Evolutionary conservation across 306 rosid genomes (phyloP).

Genomic region (Sophora flavescens): DNA sequence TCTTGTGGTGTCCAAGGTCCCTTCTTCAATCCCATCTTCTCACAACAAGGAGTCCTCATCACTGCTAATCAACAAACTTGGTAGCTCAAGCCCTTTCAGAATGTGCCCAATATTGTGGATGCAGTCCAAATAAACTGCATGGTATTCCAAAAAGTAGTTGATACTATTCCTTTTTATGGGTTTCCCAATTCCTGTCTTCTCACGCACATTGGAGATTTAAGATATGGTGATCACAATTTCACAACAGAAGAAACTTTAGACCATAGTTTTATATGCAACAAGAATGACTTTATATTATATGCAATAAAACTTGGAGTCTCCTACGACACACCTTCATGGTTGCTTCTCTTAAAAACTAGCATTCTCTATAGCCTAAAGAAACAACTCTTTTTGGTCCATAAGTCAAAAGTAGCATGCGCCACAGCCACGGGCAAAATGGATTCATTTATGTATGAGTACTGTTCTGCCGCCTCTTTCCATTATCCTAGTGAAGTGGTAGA

Average conservation of each 20-base stretch:
- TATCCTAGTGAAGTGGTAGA: background rate
- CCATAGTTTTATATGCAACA: slow-evolving; percentile 17
- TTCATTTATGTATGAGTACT: slow-evolving; percentile 14
- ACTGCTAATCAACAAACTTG: slow-evolving; percentile 13
- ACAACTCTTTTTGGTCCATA: slow-evolving; percentile 22
- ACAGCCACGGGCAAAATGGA: slow-evolving; percentile 1
- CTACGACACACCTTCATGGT: slow-evolving; percentile 36
- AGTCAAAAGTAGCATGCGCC: slow-evolving; percentile 50
- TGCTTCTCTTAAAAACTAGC: slow-evolving; percentile 35
- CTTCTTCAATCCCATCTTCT: slow-evolving; percentile 78
- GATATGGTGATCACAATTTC: slow-evolving; percentile 27
- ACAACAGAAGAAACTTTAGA: background rate
- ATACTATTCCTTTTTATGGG: slow-evolving; percentile 10
- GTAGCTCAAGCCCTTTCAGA: background rate
- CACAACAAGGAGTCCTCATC: slow-evolving; percentile 88
- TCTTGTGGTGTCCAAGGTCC: slow-evolving; percentile 90
- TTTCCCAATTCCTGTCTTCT: slow-evolving; percentile 8
- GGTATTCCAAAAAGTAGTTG: slow-evolving; percentile 43
- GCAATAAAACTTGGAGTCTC: background rate
- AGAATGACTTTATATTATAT: background rate
- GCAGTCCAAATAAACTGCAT: slow-evolving; percentile 42
- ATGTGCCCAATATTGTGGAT: background rate
- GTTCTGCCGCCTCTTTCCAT: slow-evolving; percentile 34
- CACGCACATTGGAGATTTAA: slow-evolving; percentile 44
- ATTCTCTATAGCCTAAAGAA: slow-evolving; percentile 18